These are phyloP conservation scores for Fraxinus angustifolia DNA, from an alignment of 305 asterid species.

Conservation along the genomic window DNA sequence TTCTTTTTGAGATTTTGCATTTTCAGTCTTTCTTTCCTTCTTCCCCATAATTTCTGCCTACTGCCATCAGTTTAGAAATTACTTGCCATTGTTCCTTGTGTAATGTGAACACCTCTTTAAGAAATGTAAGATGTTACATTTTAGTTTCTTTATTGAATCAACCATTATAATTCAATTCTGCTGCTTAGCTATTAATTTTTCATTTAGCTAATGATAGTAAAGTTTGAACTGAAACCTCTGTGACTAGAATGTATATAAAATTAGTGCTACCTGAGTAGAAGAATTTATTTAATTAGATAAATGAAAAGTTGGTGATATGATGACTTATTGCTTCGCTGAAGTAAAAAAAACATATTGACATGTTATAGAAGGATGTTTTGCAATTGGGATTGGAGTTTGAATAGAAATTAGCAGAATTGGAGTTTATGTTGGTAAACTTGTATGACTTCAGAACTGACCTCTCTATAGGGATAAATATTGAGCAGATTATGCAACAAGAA, in stretches of 20 bases:
- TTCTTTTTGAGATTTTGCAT: not conserved
- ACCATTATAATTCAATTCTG: not conserved
- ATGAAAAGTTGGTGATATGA: not conserved
- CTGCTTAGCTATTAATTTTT: not conserved
- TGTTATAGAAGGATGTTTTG: not conserved
- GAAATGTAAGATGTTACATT: not conserved
- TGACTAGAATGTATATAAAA: not conserved
- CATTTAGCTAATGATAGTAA: not conserved
- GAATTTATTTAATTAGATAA: not conserved
- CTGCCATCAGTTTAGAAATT: not conserved
- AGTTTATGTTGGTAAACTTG: not conserved
- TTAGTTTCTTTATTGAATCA: not conserved
- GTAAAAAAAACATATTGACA: not conserved
- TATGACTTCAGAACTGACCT: not conserved
- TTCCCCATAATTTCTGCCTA: not conserved
- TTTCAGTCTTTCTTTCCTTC: not conserved
- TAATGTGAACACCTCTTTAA: not conserved
- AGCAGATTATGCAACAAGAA: not conserved
- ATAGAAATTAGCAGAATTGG: not conserved
- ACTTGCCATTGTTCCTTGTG: not conserved
- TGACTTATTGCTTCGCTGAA: not conserved
- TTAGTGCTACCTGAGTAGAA: not conserved
- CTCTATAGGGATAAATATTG: not conserved
- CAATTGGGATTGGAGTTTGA: not conserved
- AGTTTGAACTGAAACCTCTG: not conserved